phyloP scores from a whole-genome alignment of 768 basidiomycete species.

The Pilatotrama ljubarskyi region DNA sequence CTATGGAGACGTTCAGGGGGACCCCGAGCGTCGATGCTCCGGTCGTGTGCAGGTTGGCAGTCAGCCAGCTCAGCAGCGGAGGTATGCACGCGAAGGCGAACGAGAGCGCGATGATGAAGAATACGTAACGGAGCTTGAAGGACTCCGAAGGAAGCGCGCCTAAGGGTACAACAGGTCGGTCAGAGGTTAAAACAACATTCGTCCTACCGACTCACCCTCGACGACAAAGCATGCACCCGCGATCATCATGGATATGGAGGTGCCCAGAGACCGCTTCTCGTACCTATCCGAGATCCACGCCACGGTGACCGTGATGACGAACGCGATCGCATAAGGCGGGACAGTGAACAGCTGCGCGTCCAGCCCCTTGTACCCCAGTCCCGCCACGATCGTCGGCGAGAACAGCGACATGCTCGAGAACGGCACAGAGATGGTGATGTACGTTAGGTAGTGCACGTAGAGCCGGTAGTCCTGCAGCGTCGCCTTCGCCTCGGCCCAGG shows the following conservation, averaged over 20 bases:
- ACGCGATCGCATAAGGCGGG: conserved; percentile 42
- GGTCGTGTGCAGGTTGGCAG: conserved; percentile 35
- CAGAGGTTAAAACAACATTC: background rate
- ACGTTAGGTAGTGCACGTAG: conserved; percentile 42
- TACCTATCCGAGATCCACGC: conserved; percentile 24
- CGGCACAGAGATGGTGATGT: conserved; percentile 45
- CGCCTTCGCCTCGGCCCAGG: conserved; percentile 38
- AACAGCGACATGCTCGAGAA: conserved; percentile 54
- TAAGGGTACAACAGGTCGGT: background rate
- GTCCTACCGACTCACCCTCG: conserved; percentile 15
- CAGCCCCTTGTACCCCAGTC: conserved; percentile 55
- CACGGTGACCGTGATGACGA: conserved; percentile 26
- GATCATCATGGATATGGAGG: conserved; percentile 21
- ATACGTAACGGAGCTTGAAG: conserved; percentile 34
- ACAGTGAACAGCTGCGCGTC: conserved; percentile 65
- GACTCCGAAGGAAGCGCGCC: conserved; percentile 27
- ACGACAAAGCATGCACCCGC: conserved; percentile 23
- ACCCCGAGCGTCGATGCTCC: conserved; percentile 34
- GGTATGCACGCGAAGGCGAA: conserved; percentile 37
- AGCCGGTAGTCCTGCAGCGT: conserved; percentile 40
- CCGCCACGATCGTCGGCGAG: conserved; percentile 68
- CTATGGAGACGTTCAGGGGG: conserved; percentile 36
- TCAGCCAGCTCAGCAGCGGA: conserved; percentile 38
- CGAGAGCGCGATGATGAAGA: conserved; percentile 34
- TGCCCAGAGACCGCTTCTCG: conserved; percentile 21